Evolutionary conservation across 768 basidiomycete species (phyloP).

Genomic region (Chalciporus chontae): DNA sequence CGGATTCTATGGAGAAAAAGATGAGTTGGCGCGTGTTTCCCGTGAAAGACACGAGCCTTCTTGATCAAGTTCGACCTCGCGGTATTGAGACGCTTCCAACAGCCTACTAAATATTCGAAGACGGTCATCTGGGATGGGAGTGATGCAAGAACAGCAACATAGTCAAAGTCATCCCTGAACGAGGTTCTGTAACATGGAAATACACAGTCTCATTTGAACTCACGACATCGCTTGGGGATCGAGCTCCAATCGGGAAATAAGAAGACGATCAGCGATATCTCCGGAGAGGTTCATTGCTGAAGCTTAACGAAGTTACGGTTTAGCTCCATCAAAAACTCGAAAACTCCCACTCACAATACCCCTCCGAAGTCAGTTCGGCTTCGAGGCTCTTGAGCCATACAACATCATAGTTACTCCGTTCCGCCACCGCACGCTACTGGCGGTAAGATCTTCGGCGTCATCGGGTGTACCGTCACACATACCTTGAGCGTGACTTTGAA

Average conservation of each 20-base stretch:
- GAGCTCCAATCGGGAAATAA: conserved; percentile 83
- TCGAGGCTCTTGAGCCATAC: conserved; percentile 83
- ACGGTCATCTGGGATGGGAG: conserved; percentile 75
- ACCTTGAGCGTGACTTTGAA: conserved; percentile 82
- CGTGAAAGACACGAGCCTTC: conserved; percentile 42
- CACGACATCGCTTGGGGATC: conserved; percentile 70
- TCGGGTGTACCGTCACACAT: conserved; percentile 25
- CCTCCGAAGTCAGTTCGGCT: conserved; percentile 64
- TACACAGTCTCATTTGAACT: conserved; percentile 28
- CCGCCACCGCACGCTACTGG: conserved; percentile 52
- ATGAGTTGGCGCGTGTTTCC: conserved; percentile 34
- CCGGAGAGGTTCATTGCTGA: conserved; percentile 44
- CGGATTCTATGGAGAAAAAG: conserved; percentile 41
- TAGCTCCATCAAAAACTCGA: background rate
- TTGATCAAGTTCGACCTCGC: conserved; percentile 53
- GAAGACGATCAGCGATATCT: conserved; percentile 69
- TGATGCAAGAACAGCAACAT: conserved; percentile 67
- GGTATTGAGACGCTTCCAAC: conserved; percentile 84
- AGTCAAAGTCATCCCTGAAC: conserved; percentile 70
- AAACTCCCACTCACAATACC: conserved; percentile 33
- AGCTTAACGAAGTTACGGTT: conserved; percentile 17
- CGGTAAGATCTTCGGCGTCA: conserved; percentile 6
- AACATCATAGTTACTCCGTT: conserved; percentile 58
- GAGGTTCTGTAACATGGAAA: background rate
- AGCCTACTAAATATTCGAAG: conserved; percentile 86